A percentile compares a stretch with the other conserved stretches of the same genome.
These are phyloP conservation scores for Saccharomycopsis synnaedendra DNA, from an alignment of 805 yeast genomes.

Conservation along the genomic window DNA sequence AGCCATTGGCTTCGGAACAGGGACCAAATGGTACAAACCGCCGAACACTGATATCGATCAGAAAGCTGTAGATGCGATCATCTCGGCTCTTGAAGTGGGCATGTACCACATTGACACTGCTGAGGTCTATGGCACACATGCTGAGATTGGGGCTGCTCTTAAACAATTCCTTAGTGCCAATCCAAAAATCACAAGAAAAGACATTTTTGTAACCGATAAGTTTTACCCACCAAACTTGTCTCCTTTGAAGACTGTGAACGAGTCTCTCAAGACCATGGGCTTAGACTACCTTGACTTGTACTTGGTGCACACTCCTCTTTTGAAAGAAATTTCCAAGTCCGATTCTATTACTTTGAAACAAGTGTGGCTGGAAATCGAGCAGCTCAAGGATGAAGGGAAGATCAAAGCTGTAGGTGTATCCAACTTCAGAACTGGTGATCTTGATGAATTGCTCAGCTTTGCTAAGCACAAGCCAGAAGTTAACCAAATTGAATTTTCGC, in stretches of 20 bases:
- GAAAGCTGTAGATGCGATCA: conserved; percentile 33
- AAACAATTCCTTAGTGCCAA: conserved; percentile 20
- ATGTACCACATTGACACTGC: conserved; percentile 59
- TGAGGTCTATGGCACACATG: conserved; percentile 47
- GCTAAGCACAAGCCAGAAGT: conserved; percentile 42
- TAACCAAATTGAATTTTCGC: conserved; percentile 61
- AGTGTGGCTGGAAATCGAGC: conserved; percentile 50
- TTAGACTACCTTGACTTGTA: conserved; percentile 48
- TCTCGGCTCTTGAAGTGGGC: conserved; percentile 37
- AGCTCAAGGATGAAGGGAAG: conserved; percentile 40
- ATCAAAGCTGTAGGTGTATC: conserved; percentile 63
- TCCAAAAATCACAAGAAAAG: conserved; percentile 29
- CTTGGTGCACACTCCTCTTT: conserved; percentile 52
- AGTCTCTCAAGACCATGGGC: conserved; percentile 33
- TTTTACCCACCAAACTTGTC: conserved; percentile 27
- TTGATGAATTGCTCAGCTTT: conserved; percentile 31
- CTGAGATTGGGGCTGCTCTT: conserved; percentile 43
- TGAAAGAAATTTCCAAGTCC: conserved; percentile 31
- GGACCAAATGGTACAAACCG: conserved; percentile 38
- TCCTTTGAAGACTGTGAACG: conserved; percentile 36
- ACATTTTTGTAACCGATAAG: conserved; percentile 51
- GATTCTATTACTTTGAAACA: conserved; percentile 29
- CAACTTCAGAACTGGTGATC: conserved; percentile 43
- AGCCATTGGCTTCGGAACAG: conserved; percentile 41
- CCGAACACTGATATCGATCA: conserved; percentile 22